A percentile compares a stretch with the other conserved stretches of the same genome.
Conservation (phyloP, 352 stramenopile species). For the Pythium periplocum region DNA sequence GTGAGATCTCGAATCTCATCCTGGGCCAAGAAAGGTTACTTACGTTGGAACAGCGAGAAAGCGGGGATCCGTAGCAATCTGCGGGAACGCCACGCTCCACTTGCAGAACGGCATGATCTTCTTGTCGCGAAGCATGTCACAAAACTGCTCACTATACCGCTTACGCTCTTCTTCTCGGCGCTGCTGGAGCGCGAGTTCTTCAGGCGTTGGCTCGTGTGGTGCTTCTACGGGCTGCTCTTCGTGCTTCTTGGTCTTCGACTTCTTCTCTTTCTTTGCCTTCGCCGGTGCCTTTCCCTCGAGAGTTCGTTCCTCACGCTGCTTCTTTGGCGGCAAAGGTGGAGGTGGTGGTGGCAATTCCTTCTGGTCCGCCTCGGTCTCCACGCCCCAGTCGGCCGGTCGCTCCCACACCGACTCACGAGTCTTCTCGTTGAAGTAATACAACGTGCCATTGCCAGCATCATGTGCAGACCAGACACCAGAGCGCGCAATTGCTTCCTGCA, state of each 20-base stretch:
- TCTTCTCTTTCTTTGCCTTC: conserved; percentile 21
- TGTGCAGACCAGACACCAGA: conserved; percentile 69
- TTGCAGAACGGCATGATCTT: conserved; percentile 83
- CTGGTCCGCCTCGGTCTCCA: conserved; percentile 9
- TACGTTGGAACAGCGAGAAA: conserved; percentile 65
- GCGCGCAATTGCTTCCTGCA: conserved; percentile 58
- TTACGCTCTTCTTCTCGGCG: conserved; percentile 34
- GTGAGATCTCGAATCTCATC: neutral
- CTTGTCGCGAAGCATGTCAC: conserved; percentile 72
- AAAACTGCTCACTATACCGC: conserved; percentile 46
- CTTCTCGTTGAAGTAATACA: conserved; percentile 81
- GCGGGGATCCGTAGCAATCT: conserved; percentile 62
- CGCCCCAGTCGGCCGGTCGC: conserved; percentile 55
- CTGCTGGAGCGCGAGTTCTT: conserved; percentile 29
- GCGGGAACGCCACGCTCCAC: conserved; percentile 73
- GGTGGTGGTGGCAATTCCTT: conserved; percentile 22
- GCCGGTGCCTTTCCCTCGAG: conserved; percentile 2
- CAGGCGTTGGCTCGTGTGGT: conserved; percentile 12
- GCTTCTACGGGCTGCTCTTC: conserved; percentile 23
- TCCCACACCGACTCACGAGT: conserved; percentile 68
- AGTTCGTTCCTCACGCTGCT: conserved; percentile 3
- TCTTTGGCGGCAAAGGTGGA: conserved; percentile 9
- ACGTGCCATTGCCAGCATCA: conserved; percentile 56
- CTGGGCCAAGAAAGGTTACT: conserved; percentile 3
- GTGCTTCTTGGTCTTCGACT: conserved; percentile 12